Conservation (phyloP, 257 asterid species). For the Dorcoceras hygrometricum region DNA sequence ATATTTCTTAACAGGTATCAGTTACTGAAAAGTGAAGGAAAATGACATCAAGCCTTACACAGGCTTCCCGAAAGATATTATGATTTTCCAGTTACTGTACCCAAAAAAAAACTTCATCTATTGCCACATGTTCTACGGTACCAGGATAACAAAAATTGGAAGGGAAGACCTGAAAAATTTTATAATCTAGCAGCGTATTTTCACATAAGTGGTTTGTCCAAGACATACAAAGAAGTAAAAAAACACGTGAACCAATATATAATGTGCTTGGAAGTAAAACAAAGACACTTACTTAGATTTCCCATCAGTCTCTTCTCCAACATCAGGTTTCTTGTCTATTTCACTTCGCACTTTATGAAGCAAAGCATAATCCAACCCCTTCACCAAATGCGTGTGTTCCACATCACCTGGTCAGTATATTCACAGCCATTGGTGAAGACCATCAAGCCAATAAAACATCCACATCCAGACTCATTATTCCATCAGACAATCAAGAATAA, state of each 20-base stretch:
- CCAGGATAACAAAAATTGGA: conserved; percentile 1
- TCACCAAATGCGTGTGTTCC: conserved; percentile 97
- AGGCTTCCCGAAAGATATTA: neutral
- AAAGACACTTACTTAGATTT: conserved; percentile 50
- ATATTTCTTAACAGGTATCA: neutral
- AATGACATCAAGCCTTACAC: neutral
- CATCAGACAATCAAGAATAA: conserved; percentile 8
- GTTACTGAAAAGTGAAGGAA: too few relatives aligned
- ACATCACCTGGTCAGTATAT: conserved; percentile 78
- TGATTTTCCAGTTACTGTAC: neutral
- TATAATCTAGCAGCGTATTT: neutral
- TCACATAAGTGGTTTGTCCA: conserved; percentile 14
- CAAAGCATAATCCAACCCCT: conserved; percentile 96
- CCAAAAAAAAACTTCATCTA: neutral
- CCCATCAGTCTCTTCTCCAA: conserved; percentile 68
- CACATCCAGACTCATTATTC: conserved; percentile 18
- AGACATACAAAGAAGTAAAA: conserved; percentile 14
- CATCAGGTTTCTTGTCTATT: conserved; percentile 85
- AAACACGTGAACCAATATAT: conserved; percentile 7
- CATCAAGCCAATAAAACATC: conserved; percentile 10
- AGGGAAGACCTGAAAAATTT: neutral
- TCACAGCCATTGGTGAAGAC: conserved; percentile 22
- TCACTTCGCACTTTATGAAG: conserved; percentile 96
- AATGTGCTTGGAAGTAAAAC: conserved; percentile 15
- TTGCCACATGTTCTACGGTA: conserved; percentile 12